Evolutionary conservation across 2,329 filamentous ascomycete species (phyloP), one percentile per base, ranked within the genome.

Genomic region (Penicillium psychrosexuale): DNA sequence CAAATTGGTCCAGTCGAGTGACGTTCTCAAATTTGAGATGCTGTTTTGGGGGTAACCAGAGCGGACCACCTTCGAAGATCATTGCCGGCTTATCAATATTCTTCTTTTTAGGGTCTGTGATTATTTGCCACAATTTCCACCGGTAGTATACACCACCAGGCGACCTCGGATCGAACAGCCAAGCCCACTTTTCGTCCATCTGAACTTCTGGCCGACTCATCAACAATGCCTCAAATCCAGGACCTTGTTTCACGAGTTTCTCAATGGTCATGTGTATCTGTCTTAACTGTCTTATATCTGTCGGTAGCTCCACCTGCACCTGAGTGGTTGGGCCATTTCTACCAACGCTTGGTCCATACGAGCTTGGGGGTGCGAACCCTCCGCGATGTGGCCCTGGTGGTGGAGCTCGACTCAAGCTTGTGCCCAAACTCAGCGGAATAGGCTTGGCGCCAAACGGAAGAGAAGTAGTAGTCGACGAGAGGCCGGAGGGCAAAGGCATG

Each of bases 231-330:
- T 99, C 94, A 57, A 96, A 95, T 66, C 94, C 90, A 0, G 90
- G 85, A 0, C 92, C 91, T 62, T 94, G 85, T 22, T 85, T 84
- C 8, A 97, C 77, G 0, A 97, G 79, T 3, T 83, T 82, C 67
- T 97, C 93, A 33, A 96, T 82, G 0, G 91, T 89, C 69, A 88
- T 92, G 75, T 97, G 93, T 57, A 97, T 95, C 42, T 95, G 81
- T 55, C 86, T 86, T 0, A 97, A 78, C 58, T 88, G 88, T 61
- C 85, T 87, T 47, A 96, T 82, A 63, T 97, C 89, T 6, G 83
- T 81, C 1, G 93, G 93, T 7, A 88, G 81, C 58, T 84, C 84
- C 12, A 96, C 87, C 1, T 87, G 85, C 28, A 92, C 87, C 61
- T 90, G 83, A 27, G 71, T 69, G 7, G 83, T 77, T 17, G 87